Percentiles rank a stretch among this genome's conserved stretches.
Evolutionary conservation across 179 eudicot genomes (phyloP).

Genomic region (Heliamphora pulchella): DNA sequence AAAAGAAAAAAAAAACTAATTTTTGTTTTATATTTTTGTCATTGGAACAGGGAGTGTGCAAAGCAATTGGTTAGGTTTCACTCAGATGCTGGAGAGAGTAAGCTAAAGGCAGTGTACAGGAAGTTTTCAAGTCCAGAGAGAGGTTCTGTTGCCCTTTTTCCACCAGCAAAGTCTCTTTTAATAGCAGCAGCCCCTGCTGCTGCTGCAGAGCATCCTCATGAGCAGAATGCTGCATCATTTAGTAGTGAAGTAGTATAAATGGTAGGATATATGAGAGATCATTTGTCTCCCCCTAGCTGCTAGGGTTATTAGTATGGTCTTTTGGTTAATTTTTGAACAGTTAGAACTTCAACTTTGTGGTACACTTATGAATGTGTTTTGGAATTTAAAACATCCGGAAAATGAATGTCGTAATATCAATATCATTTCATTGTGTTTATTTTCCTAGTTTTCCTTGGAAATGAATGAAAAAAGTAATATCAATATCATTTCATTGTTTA

Average conservation of each 20-base stretch:
- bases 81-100: slow-evolving; percentile 29
- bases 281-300: not conserved
- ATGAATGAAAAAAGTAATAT: no score
- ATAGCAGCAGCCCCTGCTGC: not conserved
- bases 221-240: no score
- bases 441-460: no score
- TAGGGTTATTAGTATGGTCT: no score
- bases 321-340: not conserved
- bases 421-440: no score
- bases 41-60: slow-evolving; percentile 52
- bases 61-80: slow-evolving; percentile 47
- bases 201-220: no score
- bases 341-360: no score
- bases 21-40: not conserved
- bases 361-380: not conserved
- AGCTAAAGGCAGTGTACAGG: slow-evolving; percentile 50
- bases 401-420: no score
- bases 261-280: not conserved
- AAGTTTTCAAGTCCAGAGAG: slow-evolving; percentile 51
- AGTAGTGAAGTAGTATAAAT: no score
- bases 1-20: no score
- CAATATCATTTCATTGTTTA: no score
- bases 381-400: not conserved
- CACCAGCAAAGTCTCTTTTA: slow-evolving; percentile 35
- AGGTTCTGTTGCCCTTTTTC: slow-evolving; percentile 57